Base-by-base conservation (phyloP, 805 yeast genomes). In the Candida krabiensis region DNA sequence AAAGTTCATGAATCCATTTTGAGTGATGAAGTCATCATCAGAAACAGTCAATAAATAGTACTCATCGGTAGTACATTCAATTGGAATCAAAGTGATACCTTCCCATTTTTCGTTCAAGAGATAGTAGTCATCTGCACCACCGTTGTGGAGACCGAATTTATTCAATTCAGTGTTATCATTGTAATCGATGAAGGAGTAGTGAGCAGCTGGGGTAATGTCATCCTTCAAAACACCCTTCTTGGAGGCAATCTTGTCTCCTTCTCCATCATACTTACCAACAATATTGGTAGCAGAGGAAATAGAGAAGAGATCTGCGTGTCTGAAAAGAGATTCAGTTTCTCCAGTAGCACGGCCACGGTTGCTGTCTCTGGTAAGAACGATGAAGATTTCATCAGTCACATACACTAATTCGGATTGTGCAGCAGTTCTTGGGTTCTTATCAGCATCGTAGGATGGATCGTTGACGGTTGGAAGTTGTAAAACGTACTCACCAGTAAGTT, bases 51-150 rank as follows among this genome's bases (percentile, higher is more conserved):
- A 30, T 16, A 60, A 28, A 41, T 41, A 60, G 31, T 52, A 60
- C 36, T 57, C 63, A 41, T 58, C 63, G 11, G 44, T 41, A 13
- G 63, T 53, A 35, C 62, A 56, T 30, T 54, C 49, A 28, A 57
- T 49, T 17, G 65, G 64, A 37, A 60, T 48, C 30, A 58, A 39
- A 12, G 56, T 45, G 37, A 60, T 39, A 36, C 61, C 62, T 38
- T 60, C 65, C 65, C 64, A 60, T 38, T 60, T 60, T 34, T 60
- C 64, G 38, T 60, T 60, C 23, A 60, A 38, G 30, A 58, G 39
- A 14, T 21, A 23, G 6, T 29, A 25, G 40, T 57, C 57, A 27
- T 51, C 50, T 3, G 30, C 52, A 31, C 63, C 65, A 36, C 65
- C 65, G 40, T 60, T 60, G 40, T 57, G 63, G 21, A 59, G 42